Evolutionary conservation across 1,284 basidiomycete genomes (phyloP), one percentile per base, ranked within the genome.

Genomic region (Fomes fomentarius): DNA sequence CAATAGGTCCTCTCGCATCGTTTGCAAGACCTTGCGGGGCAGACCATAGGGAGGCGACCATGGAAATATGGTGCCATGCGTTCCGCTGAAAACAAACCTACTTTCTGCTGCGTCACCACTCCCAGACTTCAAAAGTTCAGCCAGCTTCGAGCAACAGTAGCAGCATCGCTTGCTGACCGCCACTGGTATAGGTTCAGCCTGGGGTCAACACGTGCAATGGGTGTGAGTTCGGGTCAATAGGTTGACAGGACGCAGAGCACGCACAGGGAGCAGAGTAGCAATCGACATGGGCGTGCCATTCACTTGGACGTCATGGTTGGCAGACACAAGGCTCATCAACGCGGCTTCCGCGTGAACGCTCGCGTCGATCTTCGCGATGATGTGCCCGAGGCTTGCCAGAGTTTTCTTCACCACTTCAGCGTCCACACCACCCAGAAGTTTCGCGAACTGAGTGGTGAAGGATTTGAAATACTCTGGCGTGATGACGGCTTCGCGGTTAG

Each of bases 141-240:
- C 43, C n/a, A 44, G 43, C 28, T 33, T 5, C 28, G 19, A 44
- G 17, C 43, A 44, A 14, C 43, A 44, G 43, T 21, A 44, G 43
- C 43, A 44, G 43, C 30, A 33, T 44, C 43, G 43, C 43, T 31
- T 24, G 43, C 43, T 44, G n/a, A 33, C 19, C 14, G 30, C 43
- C 12, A 44, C 21, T 14, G 43, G 19, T 2, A 44, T 33, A 14
- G n/a, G 3, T 6, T 33, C 43, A 33, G n/a, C 12, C 28, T 44
- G 31, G 1, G 6, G 14, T 26, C 5, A 9, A 42, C 22, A 41
- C 10, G 15, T 14, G 7, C n/a, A 15, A 21, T n/a, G n/a, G n/a
- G n/a, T 14, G 28, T 15, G 19, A 33, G 10, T n/a, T 37, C 15
- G 9, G 19, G 3, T 2, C 35, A 37, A 15, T 24, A 6, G n/a